A percentile compares a stretch with the other conserved stretches of the same genome.
These are phyloP conservation scores for Microcos paniculata DNA, from an alignment of 345 rosid genomes.

Conservation along the genomic window DNA sequence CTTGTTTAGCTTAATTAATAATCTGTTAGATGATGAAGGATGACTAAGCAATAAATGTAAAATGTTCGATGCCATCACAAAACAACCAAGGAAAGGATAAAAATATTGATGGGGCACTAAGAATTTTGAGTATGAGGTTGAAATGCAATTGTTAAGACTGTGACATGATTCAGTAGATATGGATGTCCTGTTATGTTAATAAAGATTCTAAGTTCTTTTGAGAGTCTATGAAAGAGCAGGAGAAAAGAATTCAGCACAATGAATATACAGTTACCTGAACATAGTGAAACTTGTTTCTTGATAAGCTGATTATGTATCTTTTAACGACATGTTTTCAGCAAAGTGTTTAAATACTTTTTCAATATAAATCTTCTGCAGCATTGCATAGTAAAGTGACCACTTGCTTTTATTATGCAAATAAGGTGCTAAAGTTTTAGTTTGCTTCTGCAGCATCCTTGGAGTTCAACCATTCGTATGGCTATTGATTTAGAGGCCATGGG, in stretches of 20 bases:
- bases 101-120: neutral
- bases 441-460: slow-evolving; percentile 86
- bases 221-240: neutral
- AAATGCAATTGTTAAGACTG: neutral
- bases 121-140: neutral
- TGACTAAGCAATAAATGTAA: neutral
- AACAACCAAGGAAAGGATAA: neutral
- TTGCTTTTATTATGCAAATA: neutral
- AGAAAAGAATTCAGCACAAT: neutral
- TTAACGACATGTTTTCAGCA: neutral
- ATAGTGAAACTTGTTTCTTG: neutral
- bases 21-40: neutral
- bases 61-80: neutral
- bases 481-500: slow-evolving; percentile 98
- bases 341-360: neutral
- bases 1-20: neutral
- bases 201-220: neutral
- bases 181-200: neutral
- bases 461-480: slow-evolving; percentile 68
- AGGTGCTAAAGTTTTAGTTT: slow-evolving; percentile 18
- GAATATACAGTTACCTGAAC: neutral
- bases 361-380: neutral
- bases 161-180: neutral
- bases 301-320: neutral
- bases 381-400: neutral